Evolutionary conservation across 2,329 filamentous ascomycete genomes (phyloP).

Genomic region (Paracoccidioides lutzii): DNA sequence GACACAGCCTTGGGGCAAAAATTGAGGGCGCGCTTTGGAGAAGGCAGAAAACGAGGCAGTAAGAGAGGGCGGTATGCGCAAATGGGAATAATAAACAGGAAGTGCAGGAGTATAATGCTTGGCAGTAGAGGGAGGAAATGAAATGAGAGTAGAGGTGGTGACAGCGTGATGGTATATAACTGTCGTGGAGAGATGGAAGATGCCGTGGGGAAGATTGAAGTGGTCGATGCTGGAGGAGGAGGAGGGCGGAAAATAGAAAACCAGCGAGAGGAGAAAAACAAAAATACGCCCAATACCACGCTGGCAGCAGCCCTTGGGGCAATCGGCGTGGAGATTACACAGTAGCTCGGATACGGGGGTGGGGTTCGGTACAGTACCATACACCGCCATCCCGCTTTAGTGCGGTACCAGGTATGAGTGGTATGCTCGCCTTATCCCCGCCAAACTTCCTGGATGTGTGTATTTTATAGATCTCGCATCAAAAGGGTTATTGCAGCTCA

Average conservation of each 20-base stretch:
- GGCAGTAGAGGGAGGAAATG: slow-evolving; percentile 11
- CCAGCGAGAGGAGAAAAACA: neutral
- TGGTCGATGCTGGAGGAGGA: too few species aligned
- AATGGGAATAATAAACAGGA: slow-evolving; percentile 7
- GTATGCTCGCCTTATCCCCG: neutral
- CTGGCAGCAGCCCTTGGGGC: neutral
- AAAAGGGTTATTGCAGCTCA: neutral
- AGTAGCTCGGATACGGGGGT: slow-evolving; percentile 4
- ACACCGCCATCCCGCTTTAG: neutral
- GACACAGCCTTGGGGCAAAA: slow-evolving; percentile 3
- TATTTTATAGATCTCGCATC: neutral
- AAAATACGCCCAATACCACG: neutral
- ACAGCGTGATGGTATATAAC: neutral
- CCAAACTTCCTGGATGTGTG: neutral
- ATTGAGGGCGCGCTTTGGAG: neutral
- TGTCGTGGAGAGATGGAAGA: neutral
- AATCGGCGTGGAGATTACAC: neutral
- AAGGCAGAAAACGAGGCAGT: slow-evolving; percentile 6
- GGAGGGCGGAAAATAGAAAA: neutral
- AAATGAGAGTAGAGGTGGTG: neutral
- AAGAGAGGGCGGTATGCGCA: slow-evolving; percentile 5
- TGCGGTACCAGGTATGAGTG: neutral
- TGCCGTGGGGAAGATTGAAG: neutral
- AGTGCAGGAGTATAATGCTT: slow-evolving; percentile 4
- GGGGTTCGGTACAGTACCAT: slow-evolving; percentile 3